These are phyloP conservation scores for Collybiopsis confluens DNA, from an alignment of 768 basidiomycete genomes.

Conservation along the genomic window DNA sequence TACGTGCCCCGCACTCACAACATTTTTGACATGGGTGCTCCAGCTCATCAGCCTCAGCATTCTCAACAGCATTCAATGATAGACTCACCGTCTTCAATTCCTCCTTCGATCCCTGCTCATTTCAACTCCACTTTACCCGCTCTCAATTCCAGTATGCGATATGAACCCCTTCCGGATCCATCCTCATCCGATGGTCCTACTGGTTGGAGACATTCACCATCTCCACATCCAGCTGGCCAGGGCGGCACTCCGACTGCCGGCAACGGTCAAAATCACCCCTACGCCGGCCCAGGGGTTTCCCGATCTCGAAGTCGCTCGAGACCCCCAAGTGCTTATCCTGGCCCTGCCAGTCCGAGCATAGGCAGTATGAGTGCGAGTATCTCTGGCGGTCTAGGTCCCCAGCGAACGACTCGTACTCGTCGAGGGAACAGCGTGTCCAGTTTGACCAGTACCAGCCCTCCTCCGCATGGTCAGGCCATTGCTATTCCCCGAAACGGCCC, in stretches of 20 bases:
- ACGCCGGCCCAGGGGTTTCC: conserved; percentile 42
- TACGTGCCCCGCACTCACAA: conserved; percentile 27
- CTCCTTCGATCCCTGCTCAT: conserved; percentile 26
- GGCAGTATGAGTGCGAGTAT: conserved; percentile 15
- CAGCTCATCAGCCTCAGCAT: conserved; percentile 12
- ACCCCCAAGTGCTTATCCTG: conserved; percentile 8
- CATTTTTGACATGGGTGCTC: conserved; percentile 26
- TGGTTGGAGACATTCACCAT: conserved; percentile 27
- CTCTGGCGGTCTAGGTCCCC: conserved; percentile 42
- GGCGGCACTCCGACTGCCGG: too few relatives aligned
- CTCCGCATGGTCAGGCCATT: conserved; percentile 55
- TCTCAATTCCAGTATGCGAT: conserved; percentile 48
- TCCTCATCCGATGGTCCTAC: conserved; percentile 1
- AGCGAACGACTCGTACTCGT: conserved; percentile 50
- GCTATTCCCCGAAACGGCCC: conserved; percentile 47
- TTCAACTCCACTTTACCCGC: conserved; percentile 50
- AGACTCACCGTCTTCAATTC: conserved; percentile 18
- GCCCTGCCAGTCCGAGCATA: conserved; percentile 9
- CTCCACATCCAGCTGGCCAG: conserved; percentile 18
- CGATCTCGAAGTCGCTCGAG: conserved; percentile 11
- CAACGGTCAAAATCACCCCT: conserved; percentile 13
- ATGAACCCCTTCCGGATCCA: conserved; percentile 39
- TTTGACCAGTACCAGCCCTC: conserved; percentile 36
- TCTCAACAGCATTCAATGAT: conserved; percentile 4
- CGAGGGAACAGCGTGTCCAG: conserved; percentile 54